Evolutionary conservation across 2,329 filamentous ascomycete genomes (phyloP), one percentile per base, ranked within the genome.

Genomic region (Talaromyces sp.): DNA sequence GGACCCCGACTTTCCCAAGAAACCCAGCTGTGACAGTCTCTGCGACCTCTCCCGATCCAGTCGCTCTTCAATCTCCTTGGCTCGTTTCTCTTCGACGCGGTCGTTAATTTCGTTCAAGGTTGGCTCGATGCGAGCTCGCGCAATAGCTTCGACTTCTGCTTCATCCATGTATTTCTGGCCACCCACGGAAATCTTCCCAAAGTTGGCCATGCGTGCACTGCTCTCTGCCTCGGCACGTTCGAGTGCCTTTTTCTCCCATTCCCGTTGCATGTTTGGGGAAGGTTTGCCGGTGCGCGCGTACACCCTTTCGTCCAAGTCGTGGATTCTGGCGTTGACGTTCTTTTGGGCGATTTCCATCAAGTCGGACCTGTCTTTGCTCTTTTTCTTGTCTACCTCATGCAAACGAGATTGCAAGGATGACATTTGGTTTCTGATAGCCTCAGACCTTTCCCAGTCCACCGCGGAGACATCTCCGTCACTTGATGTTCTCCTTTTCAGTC

Each of bases 21-120:
- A 75, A 53, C 77, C 73, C 17, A 73, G 65, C 12, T 70, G 79
- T 54, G 83, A 81, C 55, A 86, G 81, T 57, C 86, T 82, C 69
- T 87, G 82, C 66, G 83, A 82, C 64, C 86, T 80, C 61, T 91
- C 86, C 62, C 85, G 80, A 62, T 91, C 88, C 19, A 86, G 71
- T 48, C 83, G 81, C 11, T 84, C 74, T 64, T 87, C 84, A 53
- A 86, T 80, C 62, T 89, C 82, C 61, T 87, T 82, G 54, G 88
- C 89, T 43, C 85, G 81, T 70, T 91, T 87, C 63, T 81, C 81
- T 69, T 92, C 88, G 0, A 90, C 90, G 69, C 87, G 90, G 56
- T 90, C 87, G 57, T 88, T 87, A 63, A 97, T 94, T 65, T 95
- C 90, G 65, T 96, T 88, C 6, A 97, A 74, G 0, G 94, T 86